phyloP scores from a whole-genome alignment of 2,329 filamentous ascomycete genomes.

The Colletotrichum camelliae region DNA sequence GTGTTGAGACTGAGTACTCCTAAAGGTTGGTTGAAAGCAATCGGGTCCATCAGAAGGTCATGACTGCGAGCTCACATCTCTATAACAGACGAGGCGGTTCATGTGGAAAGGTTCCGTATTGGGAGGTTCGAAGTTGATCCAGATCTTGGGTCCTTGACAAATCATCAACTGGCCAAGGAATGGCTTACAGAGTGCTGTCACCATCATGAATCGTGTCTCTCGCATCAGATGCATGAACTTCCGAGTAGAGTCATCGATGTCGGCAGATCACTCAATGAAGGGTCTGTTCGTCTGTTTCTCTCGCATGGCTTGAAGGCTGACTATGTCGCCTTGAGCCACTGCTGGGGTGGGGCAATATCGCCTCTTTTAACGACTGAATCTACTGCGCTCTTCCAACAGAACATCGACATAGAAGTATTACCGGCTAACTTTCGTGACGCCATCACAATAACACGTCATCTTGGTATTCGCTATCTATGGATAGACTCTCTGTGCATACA shows the following conservation, averaged over 20 bases:
- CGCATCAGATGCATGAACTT: neutral
- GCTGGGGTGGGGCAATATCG: constrained; percentile 18
- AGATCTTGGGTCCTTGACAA: neutral
- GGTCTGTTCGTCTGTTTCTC: neutral
- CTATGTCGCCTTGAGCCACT: constrained; percentile 23
- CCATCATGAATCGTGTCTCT: neutral
- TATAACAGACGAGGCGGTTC: neutral
- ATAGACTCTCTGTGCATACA: constrained; percentile 25
- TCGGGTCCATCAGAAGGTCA: neutral
- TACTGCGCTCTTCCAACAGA: neutral
- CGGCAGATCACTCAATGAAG: neutral
- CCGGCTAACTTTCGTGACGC: constrained; percentile 4
- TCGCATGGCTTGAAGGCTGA: neutral
- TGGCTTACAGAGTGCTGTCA: neutral
- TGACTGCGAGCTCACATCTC: neutral
- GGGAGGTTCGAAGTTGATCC: neutral
- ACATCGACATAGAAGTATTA: neutral
- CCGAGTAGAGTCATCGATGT: constrained; percentile 4
- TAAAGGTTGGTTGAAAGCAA: neutral
- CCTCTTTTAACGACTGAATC: neutral
- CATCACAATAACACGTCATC: constrained; percentile 2
- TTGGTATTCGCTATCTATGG: constrained; percentile 23
- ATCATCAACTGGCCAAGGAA: neutral
- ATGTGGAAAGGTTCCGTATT: neutral
- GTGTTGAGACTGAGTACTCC: neutral